Base-by-base conservation (phyloP, 208 protist genomes). In the Sergeia podlipaevii region DNA sequence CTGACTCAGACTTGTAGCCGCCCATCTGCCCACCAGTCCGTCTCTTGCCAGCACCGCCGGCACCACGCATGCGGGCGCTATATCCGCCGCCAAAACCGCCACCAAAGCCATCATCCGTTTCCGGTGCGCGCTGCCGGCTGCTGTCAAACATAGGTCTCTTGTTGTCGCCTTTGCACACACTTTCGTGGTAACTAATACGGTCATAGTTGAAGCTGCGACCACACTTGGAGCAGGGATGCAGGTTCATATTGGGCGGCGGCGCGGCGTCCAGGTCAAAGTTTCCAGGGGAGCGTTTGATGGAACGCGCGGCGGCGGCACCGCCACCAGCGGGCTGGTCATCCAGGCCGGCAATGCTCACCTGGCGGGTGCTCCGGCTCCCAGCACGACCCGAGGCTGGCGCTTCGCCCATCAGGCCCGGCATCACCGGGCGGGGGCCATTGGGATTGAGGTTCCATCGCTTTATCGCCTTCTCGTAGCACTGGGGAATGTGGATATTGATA, bases 181-280 rank as follows among this genome's bases (percentile, higher is more conserved):
- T 90, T 52, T 96, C 89, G 73, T 97, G 92, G 60, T 96, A 94
- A 11, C 65, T 49, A 27, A 96, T 80, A 34, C 92, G 84, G 60
- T 96, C 88, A 56, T 72, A 89, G 44, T 85, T 75, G 65, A 97
- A 97, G 37, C 30, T 82, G 24, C 92, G 74, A 10, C 86, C 86
- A 41, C 92, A 97, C 49, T 79, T 80, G 37, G 69, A 70, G 67
- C 92, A 97, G n/a, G 81, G 79, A 55, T 91, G 82, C 15, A 91
- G 70, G 51, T 90, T 88, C 29, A 62, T 45, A 58, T 86, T 89
- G 8, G 65, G 21, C 11, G 28, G 44, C 10, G 30, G 26, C 11
- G 37, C 42, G 0, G 27, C 64, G 10, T 59, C 63, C 44, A 45
- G 60, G 27, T 39, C 30, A 0, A 58, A 26, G 27, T 60, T 61